phyloP scores from a whole-genome alignment of 176 grass and related monocot genomes.

The Areca catechu region DNA sequence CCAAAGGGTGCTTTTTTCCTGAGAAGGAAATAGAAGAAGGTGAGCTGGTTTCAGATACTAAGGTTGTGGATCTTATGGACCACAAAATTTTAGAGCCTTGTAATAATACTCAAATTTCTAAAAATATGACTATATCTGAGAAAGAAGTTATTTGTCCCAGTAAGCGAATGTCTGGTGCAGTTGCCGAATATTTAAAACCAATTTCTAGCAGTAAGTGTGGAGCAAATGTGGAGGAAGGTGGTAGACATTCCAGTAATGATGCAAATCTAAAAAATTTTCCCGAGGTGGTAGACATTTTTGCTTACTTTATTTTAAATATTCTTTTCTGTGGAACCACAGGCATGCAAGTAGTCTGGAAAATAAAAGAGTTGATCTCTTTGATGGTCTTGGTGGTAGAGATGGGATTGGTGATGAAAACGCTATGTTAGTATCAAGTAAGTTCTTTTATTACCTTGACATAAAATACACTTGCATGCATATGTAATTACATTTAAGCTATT shows the following conservation, averaged over 20 bases:
- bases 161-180: constrained; percentile 9
- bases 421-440: too few species aligned
- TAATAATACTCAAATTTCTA: not conserved
- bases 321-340: too few species aligned
- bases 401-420: too few species aligned
- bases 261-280: not conserved
- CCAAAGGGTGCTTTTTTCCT: constrained; percentile 44
- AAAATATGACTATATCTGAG: not conserved
- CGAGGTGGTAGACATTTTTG: too few species aligned
- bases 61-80: constrained; percentile 53
- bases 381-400: too few species aligned
- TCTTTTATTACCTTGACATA: too few species aligned
- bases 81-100: constrained; percentile 4
- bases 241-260: not conserved
- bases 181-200: constrained; percentile 23
- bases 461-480: too few species aligned
- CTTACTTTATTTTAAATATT: too few species aligned
- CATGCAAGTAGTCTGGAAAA: too few species aligned
- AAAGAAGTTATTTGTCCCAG: not conserved
- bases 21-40: constrained; percentile 95
- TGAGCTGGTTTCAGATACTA: constrained; percentile 46
- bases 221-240: constrained; percentile 22
- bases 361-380: too few species aligned
- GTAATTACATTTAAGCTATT: too few species aligned
- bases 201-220: constrained; percentile 9